A percentile compares a stretch with the other conserved stretches of the same genome.
These are phyloP conservation scores for Xenosphaeropsis pyriputrescens DNA, from an alignment of 2,329 filamentous ascomycete genomes.

Conservation along the genomic window DNA sequence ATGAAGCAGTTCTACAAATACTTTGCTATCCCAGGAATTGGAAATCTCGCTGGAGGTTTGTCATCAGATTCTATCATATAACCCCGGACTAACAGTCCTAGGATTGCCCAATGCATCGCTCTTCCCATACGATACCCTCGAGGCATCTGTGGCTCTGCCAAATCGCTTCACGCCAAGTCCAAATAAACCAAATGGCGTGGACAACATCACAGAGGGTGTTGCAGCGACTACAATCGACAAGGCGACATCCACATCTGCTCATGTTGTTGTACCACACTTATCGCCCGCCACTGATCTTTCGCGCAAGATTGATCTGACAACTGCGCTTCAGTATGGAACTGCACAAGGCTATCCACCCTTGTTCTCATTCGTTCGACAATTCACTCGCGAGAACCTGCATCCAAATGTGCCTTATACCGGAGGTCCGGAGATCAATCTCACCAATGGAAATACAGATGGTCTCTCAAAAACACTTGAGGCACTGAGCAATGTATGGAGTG, in stretches of 20 bases:
- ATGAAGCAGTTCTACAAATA: constrained; percentile 83
- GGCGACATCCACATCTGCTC: constrained; percentile 19
- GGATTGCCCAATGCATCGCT: constrained; percentile 68
- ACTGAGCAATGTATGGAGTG: constrained; percentile 62
- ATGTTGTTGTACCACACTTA: constrained; percentile 59
- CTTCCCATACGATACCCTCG: constrained; percentile 85
- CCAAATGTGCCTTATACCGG: constrained; percentile 66
- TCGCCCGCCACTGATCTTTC: constrained; percentile 39
- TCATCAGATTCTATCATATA: constrained; percentile 4
- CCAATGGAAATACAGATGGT: constrained; percentile 74
- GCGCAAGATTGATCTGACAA: constrained; percentile 65
- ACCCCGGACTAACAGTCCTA: constrained; percentile 18
- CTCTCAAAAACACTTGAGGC: constrained; percentile 65
- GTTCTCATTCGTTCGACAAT: constrained; percentile 63
- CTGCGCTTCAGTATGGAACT: constrained; percentile 78
- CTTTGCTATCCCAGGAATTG: constrained; percentile 50
- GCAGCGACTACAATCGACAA: constrained; percentile 16
- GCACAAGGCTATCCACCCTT: constrained; percentile 71
- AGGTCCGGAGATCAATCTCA: constrained; percentile 66
- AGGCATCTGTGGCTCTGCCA: constrained; percentile 63
- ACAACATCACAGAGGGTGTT: constrained; percentile 21
- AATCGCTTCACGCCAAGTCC: constrained; percentile 60
- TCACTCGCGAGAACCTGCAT: constrained; percentile 62
- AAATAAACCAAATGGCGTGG: constrained; percentile 35
- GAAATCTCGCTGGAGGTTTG: constrained; percentile 46